Base-by-base conservation (phyloP, 2,329 filamentous ascomycete species). In the Zasmidium angulare region DNA sequence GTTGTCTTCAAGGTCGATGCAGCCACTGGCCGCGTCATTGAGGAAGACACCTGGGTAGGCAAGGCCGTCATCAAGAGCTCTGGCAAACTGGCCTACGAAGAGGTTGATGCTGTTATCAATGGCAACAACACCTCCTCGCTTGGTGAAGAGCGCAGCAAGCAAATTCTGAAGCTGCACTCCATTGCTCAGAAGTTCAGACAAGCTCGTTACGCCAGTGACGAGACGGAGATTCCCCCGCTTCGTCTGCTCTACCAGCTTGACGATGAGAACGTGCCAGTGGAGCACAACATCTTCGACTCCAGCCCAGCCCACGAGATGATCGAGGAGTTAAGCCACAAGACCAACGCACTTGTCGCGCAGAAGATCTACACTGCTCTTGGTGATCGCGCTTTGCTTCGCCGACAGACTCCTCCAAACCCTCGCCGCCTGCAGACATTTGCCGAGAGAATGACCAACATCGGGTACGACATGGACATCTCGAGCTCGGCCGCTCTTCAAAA, bases 201-300 rank as follows among this genome's bases (percentile, higher is more conserved):
- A 77, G 82, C 86, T 52, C 89, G 95, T 60, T 89, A 97, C 60
- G 90, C 89, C 58, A 73, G 71, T 23, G 88, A 92, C 54, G 89
- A 89, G 36, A 86, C 89, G 64, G 86, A 89, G 12, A 90, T 96
- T 68, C 89, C 93, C 31, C 88, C 93, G 46, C 85, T 99, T 54
- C 89, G 95, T 58, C 84, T 99, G 50, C 81, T 98, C 62, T 92
- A 96, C 76, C 93, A 96, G 77, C 84, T 98, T 46, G 95, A 99
- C 68, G 95, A 99, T 68, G 95, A 99, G 81, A 98, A 98, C 75
- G 91, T 97, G 55, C 95, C 93, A 1, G 93, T 98, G 46, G 92
- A 96, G 78, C 86, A 91, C 74, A 99, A 98, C 78, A 90, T 99
- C 65, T 99, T 98, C 71, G 89, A 97, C 74, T 93, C 91, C 26